A percentile compares a stretch with the other conserved stretches of the same genome.
Conservation (phyloP, 495 filamentous ascomycete species). For the Saxophila tyrrhenica region DNA sequence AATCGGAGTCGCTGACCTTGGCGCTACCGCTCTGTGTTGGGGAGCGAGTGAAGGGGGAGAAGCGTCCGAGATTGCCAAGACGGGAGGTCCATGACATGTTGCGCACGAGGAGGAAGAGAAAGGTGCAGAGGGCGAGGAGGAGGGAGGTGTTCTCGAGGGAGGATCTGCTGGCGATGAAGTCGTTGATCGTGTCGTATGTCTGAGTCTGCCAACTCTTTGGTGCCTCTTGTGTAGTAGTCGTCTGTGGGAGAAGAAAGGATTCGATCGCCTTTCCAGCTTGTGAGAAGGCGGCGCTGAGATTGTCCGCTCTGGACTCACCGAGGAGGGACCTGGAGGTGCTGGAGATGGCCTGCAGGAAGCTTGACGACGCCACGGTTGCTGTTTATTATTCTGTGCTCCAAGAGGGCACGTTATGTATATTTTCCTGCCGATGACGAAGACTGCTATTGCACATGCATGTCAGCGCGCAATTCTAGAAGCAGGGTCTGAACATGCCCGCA, state of each 20-base stretch:
- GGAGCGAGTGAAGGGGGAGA: conserved; percentile 37
- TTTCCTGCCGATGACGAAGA: neutral
- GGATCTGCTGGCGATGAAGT: conserved; percentile 11
- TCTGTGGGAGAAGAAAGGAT: conserved; percentile 1
- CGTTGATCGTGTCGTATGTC: neutral
- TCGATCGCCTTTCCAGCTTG: neutral
- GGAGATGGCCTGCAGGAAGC: conserved; percentile 5
- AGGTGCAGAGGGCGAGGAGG: conserved; percentile 36
- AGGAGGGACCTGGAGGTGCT: neutral
- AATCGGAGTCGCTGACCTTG: conserved; percentile 64
- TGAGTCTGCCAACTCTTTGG: neutral
- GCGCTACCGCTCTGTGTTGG: conserved; percentile 18
- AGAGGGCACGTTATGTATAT: neutral
- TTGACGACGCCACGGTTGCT: conserved; percentile 11
- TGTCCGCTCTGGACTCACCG: neutral
- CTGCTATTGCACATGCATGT: no score
- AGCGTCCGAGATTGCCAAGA: conserved; percentile 35
- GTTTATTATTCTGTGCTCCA: no score
- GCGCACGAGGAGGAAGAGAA: conserved; percentile 41
- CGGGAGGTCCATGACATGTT: conserved; percentile 57
- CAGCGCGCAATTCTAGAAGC: neutral
- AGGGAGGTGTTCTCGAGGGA: conserved; percentile 17
- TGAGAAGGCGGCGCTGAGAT: neutral
- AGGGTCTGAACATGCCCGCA: neutral
- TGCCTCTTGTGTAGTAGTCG: neutral